These are phyloP conservation scores for Berkeleyomyces rouxiae DNA, from an alignment of 2,329 filamentous ascomycete genomes.

Conservation along the genomic window DNA sequence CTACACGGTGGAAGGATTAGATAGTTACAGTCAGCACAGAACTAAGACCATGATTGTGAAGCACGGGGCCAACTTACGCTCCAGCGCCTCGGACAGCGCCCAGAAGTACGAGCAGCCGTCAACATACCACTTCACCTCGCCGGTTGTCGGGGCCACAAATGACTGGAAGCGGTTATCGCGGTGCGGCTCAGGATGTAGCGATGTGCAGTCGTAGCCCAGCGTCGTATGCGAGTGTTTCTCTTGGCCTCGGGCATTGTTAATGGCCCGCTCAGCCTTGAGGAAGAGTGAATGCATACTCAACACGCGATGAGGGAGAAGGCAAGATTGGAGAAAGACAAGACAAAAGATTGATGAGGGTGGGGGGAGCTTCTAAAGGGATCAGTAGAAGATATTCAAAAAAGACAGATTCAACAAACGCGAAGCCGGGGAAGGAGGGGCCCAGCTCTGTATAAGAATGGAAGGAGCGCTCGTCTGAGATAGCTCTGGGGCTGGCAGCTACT, in stretches of 20 bases:
- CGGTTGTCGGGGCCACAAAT: slow-evolving; percentile 57
- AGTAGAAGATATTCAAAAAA: neutral
- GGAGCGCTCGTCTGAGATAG: neutral
- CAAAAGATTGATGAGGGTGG: neutral
- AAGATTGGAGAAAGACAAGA: neutral
- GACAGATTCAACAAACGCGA: neutral
- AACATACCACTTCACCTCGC: slow-evolving; percentile 76
- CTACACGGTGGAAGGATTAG: slow-evolving; percentile 21
- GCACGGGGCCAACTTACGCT: slow-evolving; percentile 27
- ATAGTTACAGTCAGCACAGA: too few relatives aligned
- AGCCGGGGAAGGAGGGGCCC: neutral
- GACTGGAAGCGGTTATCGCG: slow-evolving; percentile 40
- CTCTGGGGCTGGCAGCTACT: neutral
- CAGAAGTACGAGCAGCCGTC: slow-evolving; percentile 75
- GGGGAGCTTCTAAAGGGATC: neutral
- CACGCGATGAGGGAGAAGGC: neutral
- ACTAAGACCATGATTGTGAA: too few relatives aligned
- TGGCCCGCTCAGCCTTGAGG: slow-evolving; percentile 26
- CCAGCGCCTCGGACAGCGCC: slow-evolving; percentile 64
- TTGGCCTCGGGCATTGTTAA: slow-evolving; percentile 19
- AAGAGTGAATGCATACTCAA: slow-evolving; percentile 21
- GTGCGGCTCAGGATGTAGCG: slow-evolving; percentile 27
- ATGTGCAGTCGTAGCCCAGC: slow-evolving; percentile 24
- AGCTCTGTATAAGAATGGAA: neutral
- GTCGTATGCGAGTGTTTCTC: slow-evolving; percentile 31